Evolutionary conservation across 2,329 filamentous ascomycete genomes (phyloP), one percentile per base, ranked within the genome.

Genomic region (Scorias spongiosa): DNA sequence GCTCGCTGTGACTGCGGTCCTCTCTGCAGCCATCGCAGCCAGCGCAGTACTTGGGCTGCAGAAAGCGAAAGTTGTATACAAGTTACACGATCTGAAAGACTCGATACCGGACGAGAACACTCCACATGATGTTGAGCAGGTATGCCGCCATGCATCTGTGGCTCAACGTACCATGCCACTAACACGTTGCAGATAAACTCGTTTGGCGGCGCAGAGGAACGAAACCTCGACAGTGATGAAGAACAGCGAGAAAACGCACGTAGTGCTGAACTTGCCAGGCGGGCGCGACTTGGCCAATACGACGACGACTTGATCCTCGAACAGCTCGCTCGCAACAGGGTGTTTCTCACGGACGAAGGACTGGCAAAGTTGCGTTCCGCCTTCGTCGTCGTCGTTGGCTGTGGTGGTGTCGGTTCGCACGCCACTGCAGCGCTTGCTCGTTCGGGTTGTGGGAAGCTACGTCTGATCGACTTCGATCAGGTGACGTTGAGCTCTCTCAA

Each of bases 401-500:
- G 87, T 52, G 91, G 91, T 49, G 91, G 91, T 37, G 91, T 98
- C 5, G 91, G 91, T 39, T 95, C 87, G 6, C 93, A 98, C 67
- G 88, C 85, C 49, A 76, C 81, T 4, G 81, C 88, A 1, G 81
- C 91, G 2, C 76, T 98, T 28, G 82, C 86, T 5, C 80, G 91
- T 28, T 94, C 88, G 0, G 91, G 91, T 29, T 86, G 93, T 38
- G 80, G 82, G n/a, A 81, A 79, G 54, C 72, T 98, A 44, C 80
- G 91, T 1, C 74, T 98, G 32, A 78, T 98, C 52, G 91, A 98
- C 63, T 98, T 98, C 60, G 91, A 98, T 61, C 91, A 98, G 70
- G 89, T 98, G 29, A 93, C 88, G 0, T 71, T 98, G 39, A 93
- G 85, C 50, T 94, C 87, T 2, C 68, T 98, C 44, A 98, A 98